Base-by-base conservation (phyloP, 371 early-diverging fungal species). In the Umbelopsis sp. region DNA sequence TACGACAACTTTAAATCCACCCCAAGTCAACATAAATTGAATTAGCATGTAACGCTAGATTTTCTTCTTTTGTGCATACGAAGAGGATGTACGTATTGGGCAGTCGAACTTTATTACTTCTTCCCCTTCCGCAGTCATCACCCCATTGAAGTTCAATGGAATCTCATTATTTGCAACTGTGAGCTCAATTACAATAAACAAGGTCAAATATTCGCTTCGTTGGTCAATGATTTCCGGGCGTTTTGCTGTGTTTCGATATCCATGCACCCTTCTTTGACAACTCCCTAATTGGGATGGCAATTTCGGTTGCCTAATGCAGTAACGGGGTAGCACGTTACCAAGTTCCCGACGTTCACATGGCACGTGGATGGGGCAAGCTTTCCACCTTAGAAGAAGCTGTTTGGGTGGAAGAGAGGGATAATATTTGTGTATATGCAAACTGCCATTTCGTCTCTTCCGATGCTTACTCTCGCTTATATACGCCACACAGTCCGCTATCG, bases 251-350 rank as follows among this genome's bases (percentile, higher is more conserved):
- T 32, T 57, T 18, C 12, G 25, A 18, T 16, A 57, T 14, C 18
- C 14, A 35, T 57, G 35, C 1, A 37, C 14, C 16, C 8, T 57
- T 57, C 10, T 8, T 16, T 57, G 57, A 35, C n/a, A 29, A 29
- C 29, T 57, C 32, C 57, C 57, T 57, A 32, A 35, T 57, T 35
- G 37, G 35, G 57, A 29, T 11, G 57, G 11, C 57, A 4, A 25
- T 57, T 57, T 57, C 57, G 57, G 57, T 57, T 57, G 57, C 57
- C 57, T 57, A 57, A 18, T 57, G 14, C n/a, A 35, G 57, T 5
- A 57, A 10, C 32, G 11, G 35, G 57, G 35, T 18, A 51, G 29
- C 41, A 51, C 25, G 29, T 51, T 24, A 25, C 50, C 51, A 24
- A 7, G 38, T 10, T 38, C 10, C 52, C 52, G 25, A 51, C 29